These are phyloP conservation scores for Fistulinella cinereoalba DNA, from an alignment of 1,284 basidiomycete species.

Conservation along the genomic window DNA sequence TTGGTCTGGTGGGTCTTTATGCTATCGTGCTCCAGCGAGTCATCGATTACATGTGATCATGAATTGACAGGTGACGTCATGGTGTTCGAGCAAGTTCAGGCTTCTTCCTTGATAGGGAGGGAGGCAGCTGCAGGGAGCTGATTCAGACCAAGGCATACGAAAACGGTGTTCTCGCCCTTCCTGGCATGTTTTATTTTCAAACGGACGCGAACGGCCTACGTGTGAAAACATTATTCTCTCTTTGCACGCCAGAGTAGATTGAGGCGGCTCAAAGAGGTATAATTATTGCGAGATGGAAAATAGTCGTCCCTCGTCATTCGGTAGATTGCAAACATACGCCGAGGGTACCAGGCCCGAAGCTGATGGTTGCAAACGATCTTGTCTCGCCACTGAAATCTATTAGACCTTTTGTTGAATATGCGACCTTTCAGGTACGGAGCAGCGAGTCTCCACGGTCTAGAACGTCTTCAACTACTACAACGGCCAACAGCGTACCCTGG, in stretches of 20 bases:
- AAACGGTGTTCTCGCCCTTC: conserved; percentile 85
- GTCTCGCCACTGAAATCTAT: conserved; percentile 11
- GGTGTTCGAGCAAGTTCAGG: conserved; percentile 60
- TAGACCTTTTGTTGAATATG: background rate
- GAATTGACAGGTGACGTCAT: conserved; percentile 12
- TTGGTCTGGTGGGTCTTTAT: conserved; percentile 60
- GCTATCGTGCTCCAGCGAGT: conserved; percentile 13
- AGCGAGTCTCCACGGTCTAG: too few species aligned
- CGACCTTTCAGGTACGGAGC: too few species aligned
- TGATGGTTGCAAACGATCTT: conserved; percentile 1
- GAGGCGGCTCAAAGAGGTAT: conserved; percentile 59
- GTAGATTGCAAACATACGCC: background rate
- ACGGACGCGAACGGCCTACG: conserved; percentile 64
- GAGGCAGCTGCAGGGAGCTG: conserved; percentile 73
- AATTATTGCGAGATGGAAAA: conserved; percentile 42
- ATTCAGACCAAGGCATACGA: conserved; percentile 78
- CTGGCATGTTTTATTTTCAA: conserved; percentile 80
- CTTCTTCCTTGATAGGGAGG: conserved; percentile 44
- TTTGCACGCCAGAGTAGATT: conserved; percentile 72
- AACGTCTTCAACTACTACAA: too few species aligned
- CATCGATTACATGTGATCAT: conserved; percentile 11
- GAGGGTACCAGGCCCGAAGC: too few species aligned
- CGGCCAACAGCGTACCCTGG: too few species aligned
- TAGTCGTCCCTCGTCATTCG: conserved; percentile 3
- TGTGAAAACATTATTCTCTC: conserved; percentile 80